Conservation (phyloP, 805 yeast species). For the Saturnispora besseyi region DNA sequence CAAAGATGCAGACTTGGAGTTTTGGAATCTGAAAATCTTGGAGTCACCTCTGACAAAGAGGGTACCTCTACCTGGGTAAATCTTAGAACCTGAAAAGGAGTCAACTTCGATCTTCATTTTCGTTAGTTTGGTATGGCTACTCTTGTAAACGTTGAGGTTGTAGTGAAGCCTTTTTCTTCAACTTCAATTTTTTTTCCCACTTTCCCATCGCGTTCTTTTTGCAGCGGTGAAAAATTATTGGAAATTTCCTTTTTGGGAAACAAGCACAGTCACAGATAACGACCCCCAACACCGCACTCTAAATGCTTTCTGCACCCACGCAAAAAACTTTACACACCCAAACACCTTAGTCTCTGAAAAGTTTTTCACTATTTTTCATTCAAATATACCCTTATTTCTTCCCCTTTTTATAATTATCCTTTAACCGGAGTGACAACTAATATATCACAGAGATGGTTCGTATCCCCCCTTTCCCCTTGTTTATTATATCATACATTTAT, state of each 20-base stretch:
- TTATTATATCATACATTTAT: too few relatives aligned
- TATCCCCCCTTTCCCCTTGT: conserved; percentile 29
- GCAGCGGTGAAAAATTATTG: not conserved
- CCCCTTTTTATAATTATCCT: conserved; percentile 1
- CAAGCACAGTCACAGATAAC: not conserved
- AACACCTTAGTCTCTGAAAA: too few relatives aligned
- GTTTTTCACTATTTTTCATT: not conserved
- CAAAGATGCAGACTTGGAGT: conserved; percentile 94
- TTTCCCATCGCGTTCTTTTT: not conserved
- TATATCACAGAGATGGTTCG: conserved; percentile 97
- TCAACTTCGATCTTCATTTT: conserved; percentile 98
- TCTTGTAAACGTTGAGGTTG: not conserved
- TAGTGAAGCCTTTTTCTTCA: not conserved
- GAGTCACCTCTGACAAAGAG: conserved; percentile 99
- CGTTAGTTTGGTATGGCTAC: not conserved
- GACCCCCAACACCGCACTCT: not conserved
- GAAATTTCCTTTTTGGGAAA: not conserved
- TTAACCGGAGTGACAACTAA: conserved; percentile 86
- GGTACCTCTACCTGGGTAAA: conserved; percentile 99
- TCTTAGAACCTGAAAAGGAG: conserved; percentile 98
- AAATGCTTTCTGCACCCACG: not conserved
- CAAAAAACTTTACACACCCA: not conserved
- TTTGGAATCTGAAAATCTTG: conserved; percentile 98
- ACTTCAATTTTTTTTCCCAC: not conserved
- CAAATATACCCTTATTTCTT: too few relatives aligned